These are phyloP conservation scores for Neofusicoccum kwambonambiense DNA, from an alignment of 2,329 filamentous ascomycete species.

Conservation along the genomic window DNA sequence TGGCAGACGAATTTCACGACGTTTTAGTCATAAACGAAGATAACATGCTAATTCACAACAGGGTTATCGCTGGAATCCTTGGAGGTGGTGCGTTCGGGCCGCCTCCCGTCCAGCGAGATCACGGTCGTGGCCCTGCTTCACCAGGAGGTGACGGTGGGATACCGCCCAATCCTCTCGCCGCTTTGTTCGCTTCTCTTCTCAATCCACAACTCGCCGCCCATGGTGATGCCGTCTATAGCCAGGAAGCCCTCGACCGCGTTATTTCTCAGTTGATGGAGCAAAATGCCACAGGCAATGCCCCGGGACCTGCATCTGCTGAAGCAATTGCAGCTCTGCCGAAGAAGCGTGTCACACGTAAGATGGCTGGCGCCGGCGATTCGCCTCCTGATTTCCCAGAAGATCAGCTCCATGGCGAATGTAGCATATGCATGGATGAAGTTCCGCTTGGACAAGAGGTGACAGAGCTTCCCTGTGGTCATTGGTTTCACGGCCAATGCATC, in stretches of 20 bases:
- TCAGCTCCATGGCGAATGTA: conserved; percentile 66
- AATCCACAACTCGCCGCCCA: conserved; percentile 39
- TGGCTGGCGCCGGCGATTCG: conserved; percentile 64
- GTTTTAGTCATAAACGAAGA: no score
- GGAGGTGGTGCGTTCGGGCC: conserved; percentile 4
- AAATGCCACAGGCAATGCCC: conserved; percentile 71
- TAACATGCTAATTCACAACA: neutral
- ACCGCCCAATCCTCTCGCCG: conserved; percentile 42
- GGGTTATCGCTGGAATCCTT: conserved; percentile 13
- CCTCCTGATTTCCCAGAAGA: conserved; percentile 1
- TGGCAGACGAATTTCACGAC: no score
- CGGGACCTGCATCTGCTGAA: conserved; percentile 73
- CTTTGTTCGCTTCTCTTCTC: conserved; percentile 40
- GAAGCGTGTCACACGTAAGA: conserved; percentile 65
- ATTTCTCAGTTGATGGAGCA: conserved; percentile 87
- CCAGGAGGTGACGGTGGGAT: neutral
- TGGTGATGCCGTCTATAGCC: conserved; percentile 84
- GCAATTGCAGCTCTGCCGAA: conserved; percentile 74
- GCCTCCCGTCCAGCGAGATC: neutral
- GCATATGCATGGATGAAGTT: conserved; percentile 90
- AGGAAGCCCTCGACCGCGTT: conserved; percentile 86
- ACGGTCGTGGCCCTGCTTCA: neutral
- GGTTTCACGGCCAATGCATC: conserved; percentile 86
- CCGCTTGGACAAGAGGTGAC: conserved; percentile 70
- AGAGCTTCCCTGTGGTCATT: conserved; percentile 82